Evolutionary conservation across 306 rosid species (phyloP).

Genomic region (Sicyos edulis): DNA sequence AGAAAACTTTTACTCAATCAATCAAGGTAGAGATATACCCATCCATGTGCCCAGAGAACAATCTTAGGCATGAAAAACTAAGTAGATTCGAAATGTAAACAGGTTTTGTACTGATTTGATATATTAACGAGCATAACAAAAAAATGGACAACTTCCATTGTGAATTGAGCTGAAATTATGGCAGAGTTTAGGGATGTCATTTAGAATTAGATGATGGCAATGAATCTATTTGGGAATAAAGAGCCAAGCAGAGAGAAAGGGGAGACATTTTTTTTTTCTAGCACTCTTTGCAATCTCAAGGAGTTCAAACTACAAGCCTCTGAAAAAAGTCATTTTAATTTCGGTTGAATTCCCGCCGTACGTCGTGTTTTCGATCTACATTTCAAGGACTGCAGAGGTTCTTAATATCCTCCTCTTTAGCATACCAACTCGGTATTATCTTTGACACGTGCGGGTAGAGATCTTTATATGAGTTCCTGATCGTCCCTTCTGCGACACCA

Average conservation of each 20-base stretch:
- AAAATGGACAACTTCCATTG: conserved; percentile 6
- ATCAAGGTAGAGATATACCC: too few species aligned
- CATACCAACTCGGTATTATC: conserved; percentile 90
- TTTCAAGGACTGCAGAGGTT: conserved; percentile 80
- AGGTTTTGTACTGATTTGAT: neutral
- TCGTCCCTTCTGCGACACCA: conserved; percentile 98
- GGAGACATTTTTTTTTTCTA: conserved; percentile 1
- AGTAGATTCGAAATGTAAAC: neutral
- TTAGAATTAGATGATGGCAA: conserved; percentile 11
- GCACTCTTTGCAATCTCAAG: conserved; percentile 23
- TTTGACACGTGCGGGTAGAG: conserved; percentile 80
- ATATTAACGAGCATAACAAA: conserved; percentile 11
- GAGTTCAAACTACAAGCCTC: conserved; percentile 23
- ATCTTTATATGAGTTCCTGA: conserved; percentile 86
- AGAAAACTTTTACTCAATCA: too few species aligned
- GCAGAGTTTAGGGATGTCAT: neutral
- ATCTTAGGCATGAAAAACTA: too few species aligned
- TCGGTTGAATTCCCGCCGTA: neutral
- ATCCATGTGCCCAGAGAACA: too few species aligned
- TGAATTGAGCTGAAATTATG: conserved; percentile 11
- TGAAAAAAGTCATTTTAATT: neutral
- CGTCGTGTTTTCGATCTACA: conserved; percentile 27
- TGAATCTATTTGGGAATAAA: neutral
- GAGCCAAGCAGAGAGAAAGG: neutral
- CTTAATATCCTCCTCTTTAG: conserved; percentile 79